Percentiles rank a stretch among this genome's conserved stretches.
These are phyloP conservation scores for Blastobotrys persicus DNA, from an alignment of 1,139 yeast genomes.

Conservation along the genomic window DNA sequence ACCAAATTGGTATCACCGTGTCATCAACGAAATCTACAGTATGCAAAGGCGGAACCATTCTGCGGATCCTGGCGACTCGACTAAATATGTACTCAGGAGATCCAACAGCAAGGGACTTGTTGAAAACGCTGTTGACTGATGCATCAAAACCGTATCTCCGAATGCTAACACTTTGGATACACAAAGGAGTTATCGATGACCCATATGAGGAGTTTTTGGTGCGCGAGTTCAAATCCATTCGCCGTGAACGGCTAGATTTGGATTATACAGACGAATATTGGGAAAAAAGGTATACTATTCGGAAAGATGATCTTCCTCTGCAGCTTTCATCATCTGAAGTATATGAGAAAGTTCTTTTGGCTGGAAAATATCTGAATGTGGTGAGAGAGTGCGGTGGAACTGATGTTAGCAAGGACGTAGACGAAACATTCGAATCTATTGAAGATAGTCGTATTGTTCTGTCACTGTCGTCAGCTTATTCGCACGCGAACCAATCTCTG, in stretches of 20 bases:
- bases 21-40: slow-evolving; percentile 25
- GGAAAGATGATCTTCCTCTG: slow-evolving; percentile 71
- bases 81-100: slow-evolving; percentile 67
- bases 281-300: slow-evolving; percentile 76
- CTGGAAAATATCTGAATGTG: slow-evolving; percentile 84
- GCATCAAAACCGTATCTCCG: slow-evolving; percentile 63
- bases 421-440: slow-evolving; percentile 42
- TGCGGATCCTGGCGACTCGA: slow-evolving; percentile 60
- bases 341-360: slow-evolving; percentile 64
- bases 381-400: slow-evolving; percentile 55
- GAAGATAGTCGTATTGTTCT: slow-evolving; percentile 57
- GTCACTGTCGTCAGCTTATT: slow-evolving; percentile 60
- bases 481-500: slow-evolving; percentile 64
- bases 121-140: slow-evolving; percentile 51
- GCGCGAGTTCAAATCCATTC: slow-evolving; percentile 40
- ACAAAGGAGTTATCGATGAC: slow-evolving; percentile 71
- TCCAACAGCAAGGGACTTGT: slow-evolving; percentile 50
- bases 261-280: slow-evolving; percentile 68
- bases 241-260: slow-evolving; percentile 38
- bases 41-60: slow-evolving; percentile 34
- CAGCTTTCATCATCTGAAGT: slow-evolving; percentile 57
- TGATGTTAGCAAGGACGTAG: slow-evolving; percentile 28
- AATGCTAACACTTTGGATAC: slow-evolving; percentile 77
- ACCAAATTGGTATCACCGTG: slow-evolving; percentile 29
- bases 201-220: slow-evolving; percentile 83